These are phyloP conservation scores for Chenopodium album DNA, from an alignment of 148 eudicot species.

Conservation along the genomic window DNA sequence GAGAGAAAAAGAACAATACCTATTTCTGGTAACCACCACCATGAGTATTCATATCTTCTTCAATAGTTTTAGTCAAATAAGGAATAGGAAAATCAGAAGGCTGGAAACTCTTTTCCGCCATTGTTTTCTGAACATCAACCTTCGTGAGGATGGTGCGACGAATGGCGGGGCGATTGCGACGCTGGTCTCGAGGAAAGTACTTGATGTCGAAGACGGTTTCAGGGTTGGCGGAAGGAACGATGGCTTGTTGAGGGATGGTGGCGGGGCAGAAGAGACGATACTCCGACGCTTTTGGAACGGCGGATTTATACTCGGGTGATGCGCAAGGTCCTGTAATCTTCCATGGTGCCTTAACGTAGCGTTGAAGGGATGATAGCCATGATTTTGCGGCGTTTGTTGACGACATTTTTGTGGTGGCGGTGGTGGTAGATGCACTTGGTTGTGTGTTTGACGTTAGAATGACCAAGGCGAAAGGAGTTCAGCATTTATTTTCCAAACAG, in stretches of 20 bases:
- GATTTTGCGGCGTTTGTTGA: conserved; percentile 42
- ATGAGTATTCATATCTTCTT: conserved; percentile 8
- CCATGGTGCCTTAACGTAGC: conserved; percentile 79
- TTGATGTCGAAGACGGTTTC: conserved; percentile 81
- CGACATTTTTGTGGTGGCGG: conserved; percentile 12
- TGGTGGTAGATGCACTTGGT: not conserved
- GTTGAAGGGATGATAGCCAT: conserved; percentile 39
- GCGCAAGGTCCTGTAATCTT: conserved; percentile 70
- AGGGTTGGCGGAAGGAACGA: conserved; percentile 66
- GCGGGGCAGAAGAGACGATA: conserved; percentile 84
- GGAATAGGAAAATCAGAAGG: not conserved
- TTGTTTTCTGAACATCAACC: conserved; percentile 65
- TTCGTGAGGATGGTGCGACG: conserved; percentile 60
- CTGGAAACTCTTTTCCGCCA: conserved; percentile 40
- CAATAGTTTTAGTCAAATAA: not conserved
- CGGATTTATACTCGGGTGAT: conserved; percentile 59
- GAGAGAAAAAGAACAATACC: not conserved
- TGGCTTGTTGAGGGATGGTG: conserved; percentile 53
- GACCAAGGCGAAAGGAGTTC: not conserved
- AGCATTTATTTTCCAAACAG: too few species aligned
- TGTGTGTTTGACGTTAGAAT: too few species aligned
- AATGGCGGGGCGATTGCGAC: conserved; percentile 80
- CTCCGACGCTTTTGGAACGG: conserved; percentile 75
- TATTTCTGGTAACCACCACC: conserved; percentile 6
- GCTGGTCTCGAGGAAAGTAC: conserved; percentile 77